phyloP scores from a whole-genome alignment of 805 yeast genomes.

The Myxozyma neglecta region DNA sequence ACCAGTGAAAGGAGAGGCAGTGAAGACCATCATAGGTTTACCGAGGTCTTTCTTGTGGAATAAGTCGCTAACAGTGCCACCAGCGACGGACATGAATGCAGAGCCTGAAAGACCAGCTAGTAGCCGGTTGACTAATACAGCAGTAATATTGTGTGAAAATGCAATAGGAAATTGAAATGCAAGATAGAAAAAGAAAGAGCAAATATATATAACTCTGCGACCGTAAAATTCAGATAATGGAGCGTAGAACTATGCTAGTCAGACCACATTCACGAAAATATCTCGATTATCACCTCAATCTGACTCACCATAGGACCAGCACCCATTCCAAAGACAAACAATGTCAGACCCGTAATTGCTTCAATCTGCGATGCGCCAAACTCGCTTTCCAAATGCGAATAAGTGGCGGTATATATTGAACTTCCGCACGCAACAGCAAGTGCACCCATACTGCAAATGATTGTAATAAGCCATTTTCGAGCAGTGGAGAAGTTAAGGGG shows the following conservation, averaged over 20 bases:
- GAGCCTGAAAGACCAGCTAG: constrained; percentile 75
- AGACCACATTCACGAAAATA: no score
- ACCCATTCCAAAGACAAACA: constrained; percentile 62
- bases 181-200: constrained; percentile 49
- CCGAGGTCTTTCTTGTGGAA: constrained; percentile 54
- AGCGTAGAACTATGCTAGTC: constrained; percentile 48
- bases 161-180: constrained; percentile 55
- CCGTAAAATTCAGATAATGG: constrained; percentile 74
- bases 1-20: constrained; percentile 48
- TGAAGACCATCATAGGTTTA: constrained; percentile 33
- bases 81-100: constrained; percentile 80
- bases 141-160: constrained; percentile 38
- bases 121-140: constrained; percentile 65
- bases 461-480: constrained; percentile 45
- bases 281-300: neutral
- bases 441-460: constrained; percentile 33
- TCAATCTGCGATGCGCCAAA: constrained; percentile 48
- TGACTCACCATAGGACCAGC: constrained; percentile 51
- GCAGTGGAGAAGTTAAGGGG: constrained; percentile 41
- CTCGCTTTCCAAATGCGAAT: constrained; percentile 41
- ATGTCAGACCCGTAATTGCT: constrained; percentile 53
- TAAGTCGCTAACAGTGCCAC: constrained; percentile 78
- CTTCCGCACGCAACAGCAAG: constrained; percentile 48
- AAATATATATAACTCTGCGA: constrained; percentile 60
- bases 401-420: constrained; percentile 51